Evolutionary conservation across 345 rosid species (phyloP).

Genomic region (Clausena lansium): DNA sequence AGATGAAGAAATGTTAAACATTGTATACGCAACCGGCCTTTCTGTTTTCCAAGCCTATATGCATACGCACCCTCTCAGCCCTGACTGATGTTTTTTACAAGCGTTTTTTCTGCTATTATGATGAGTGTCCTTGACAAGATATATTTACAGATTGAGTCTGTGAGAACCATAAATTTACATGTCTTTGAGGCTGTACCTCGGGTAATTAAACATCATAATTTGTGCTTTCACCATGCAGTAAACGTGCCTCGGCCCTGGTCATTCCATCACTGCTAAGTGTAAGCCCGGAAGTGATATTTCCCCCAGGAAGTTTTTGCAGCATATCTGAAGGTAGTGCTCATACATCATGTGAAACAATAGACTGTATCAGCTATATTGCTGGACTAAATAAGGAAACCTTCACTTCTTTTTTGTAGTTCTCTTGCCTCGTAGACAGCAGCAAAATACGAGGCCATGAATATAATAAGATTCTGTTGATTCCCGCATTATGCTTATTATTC

Average conservation of each 20-base stretch:
- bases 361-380: background rate
- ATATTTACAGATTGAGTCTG: background rate
- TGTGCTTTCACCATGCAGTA: conserved; percentile 42
- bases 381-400: conserved; percentile 8
- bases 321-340: conserved; percentile 51
- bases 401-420: conserved; percentile 29
- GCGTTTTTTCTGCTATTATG: background rate
- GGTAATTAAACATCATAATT: background rate
- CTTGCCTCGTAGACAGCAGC: conserved; percentile 46
- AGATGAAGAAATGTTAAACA: background rate
- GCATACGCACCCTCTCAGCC: background rate
- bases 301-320: conserved; percentile 48
- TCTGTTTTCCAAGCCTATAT: background rate
- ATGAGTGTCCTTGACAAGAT: conserved; percentile 5
- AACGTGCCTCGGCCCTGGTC: conserved; percentile 34
- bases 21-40: background rate
- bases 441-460: conserved; percentile 11
- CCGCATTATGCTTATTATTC: background rate
- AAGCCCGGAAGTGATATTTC: conserved; percentile 50
- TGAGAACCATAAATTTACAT: background rate
- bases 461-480: background rate
- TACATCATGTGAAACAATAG: background rate
- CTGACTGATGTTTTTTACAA: background rate
- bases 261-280: conserved; percentile 46
- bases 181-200: background rate